Conservation (phyloP, 768 basidiomycete species). For the Kwoniella bestiolae region DNA sequence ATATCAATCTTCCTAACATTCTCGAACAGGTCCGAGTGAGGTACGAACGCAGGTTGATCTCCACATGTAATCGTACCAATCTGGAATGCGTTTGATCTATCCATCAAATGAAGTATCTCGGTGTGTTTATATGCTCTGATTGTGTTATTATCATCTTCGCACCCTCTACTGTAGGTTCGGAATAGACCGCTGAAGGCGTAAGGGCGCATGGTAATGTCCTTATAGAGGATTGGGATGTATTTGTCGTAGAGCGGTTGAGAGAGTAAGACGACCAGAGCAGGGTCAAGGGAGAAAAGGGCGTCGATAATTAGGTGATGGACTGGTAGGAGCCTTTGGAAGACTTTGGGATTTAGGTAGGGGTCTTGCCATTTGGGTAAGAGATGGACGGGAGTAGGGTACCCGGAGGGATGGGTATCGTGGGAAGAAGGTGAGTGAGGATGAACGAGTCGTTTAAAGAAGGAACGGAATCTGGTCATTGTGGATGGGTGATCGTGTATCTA, state of each 20-base stretch:
- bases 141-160: not conserved
- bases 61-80: not conserved
- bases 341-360: not conserved
- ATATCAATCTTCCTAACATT: conserved; percentile 5
- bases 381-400: not conserved
- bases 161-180: not conserved
- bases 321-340: not conserved
- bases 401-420: not conserved
- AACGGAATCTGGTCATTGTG: not conserved
- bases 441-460: not conserved
- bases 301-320: not conserved
- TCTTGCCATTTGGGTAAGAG: not conserved
- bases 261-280: not conserved
- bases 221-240: conserved; percentile 1
- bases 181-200: conserved; percentile 5
- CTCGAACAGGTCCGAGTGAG: not conserved
- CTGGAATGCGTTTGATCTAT: not conserved
- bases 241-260: not conserved
- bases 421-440: not conserved
- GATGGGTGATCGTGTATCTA: not conserved
- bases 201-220: not conserved
- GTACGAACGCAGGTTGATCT: conserved; percentile 5
- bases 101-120: not conserved
- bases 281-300: not conserved
- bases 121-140: conserved; percentile 5